Conservation (phyloP, 306 rosid species). For the Vachellia collinsii region DNA sequence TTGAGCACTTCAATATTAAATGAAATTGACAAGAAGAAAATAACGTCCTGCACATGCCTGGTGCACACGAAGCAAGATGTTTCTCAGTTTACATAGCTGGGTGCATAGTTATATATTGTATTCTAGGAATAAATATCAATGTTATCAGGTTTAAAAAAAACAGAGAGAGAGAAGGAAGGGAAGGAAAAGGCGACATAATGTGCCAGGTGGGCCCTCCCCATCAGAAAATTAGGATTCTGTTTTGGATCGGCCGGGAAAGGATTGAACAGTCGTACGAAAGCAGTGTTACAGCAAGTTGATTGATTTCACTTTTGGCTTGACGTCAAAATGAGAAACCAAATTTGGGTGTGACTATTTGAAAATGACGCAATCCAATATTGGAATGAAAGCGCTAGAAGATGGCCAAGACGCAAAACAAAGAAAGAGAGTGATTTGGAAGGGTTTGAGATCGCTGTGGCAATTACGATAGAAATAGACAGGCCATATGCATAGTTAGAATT, state of each 20-base stretch:
- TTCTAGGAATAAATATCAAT: neutral
- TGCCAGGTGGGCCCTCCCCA: neutral
- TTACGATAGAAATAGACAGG: neutral
- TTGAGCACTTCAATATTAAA: neutral
- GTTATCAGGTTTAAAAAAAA: neutral
- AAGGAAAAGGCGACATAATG: neutral
- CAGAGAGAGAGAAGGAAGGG: neutral
- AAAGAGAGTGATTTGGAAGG: neutral
- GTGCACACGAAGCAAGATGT: neutral
- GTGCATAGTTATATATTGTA: neutral
- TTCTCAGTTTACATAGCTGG: neutral
- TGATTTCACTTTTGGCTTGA: constrained; percentile 23
- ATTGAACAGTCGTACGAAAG: neutral
- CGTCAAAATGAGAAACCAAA: constrained; percentile 4
- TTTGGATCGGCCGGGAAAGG: neutral
- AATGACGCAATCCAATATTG: constrained; percentile 36
- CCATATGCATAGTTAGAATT: neutral
- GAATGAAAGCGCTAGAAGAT: neutral
- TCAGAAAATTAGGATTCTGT: constrained; percentile 11
- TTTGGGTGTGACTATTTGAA: constrained; percentile 27
- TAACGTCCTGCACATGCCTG: neutral
- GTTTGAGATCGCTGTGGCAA: neutral
- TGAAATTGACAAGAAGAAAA: neutral
- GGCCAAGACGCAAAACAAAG: neutral
- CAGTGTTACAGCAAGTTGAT: neutral